Percentiles rank a stretch among this genome's conserved stretches.
phyloP scores from a whole-genome alignment of 2,329 filamentous ascomycete genomes.

The Neophaeococcomyces mojaviensis region DNA sequence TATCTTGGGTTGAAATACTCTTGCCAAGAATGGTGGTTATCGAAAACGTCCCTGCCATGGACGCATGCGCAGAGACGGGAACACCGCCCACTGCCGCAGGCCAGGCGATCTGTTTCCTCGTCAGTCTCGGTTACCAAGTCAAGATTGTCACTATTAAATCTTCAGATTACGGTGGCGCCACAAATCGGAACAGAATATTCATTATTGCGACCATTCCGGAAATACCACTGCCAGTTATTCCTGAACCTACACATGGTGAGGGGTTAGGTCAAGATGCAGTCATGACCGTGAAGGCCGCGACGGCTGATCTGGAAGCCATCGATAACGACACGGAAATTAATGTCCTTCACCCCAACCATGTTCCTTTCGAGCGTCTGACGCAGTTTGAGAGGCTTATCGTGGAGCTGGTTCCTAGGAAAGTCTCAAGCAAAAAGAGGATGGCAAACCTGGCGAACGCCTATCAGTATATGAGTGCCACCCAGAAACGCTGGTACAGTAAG shows the following conservation, averaged over 20 bases:
- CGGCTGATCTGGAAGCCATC: slow-evolving; percentile 55
- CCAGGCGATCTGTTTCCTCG: slow-evolving; percentile 64
- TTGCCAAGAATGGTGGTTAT: slow-evolving; percentile 66
- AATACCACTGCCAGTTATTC: slow-evolving; percentile 47
- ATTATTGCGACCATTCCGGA: slow-evolving; percentile 64
- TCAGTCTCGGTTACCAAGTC: slow-evolving; percentile 70
- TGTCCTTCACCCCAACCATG: slow-evolving; percentile 61
- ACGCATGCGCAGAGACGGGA: slow-evolving; percentile 49
- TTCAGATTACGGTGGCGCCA: slow-evolving; percentile 60
- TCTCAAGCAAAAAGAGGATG: slow-evolving; percentile 7
- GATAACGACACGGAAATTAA: slow-evolving; percentile 56
- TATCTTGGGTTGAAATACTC: slow-evolving; percentile 66
- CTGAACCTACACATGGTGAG: slow-evolving; percentile 58
- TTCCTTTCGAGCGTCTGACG: slow-evolving; percentile 38
- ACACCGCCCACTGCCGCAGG: slow-evolving; percentile 1
- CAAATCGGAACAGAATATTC: slow-evolving; percentile 61
- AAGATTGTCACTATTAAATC: slow-evolving; percentile 62
- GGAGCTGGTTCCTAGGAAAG: slow-evolving; percentile 52
- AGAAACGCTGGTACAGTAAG: slow-evolving; percentile 29
- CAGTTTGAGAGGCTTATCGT: slow-evolving; percentile 38
- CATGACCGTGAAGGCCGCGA: slow-evolving; percentile 47
- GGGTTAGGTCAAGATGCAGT: slow-evolving; percentile 31
- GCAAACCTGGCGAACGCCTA: slow-evolving; percentile 14
- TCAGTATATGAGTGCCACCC: slow-evolving; percentile 6
- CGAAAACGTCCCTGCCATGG: slow-evolving; percentile 68